A percentile compares a stretch with the other conserved stretches of the same genome.
Evolutionary conservation across 1,139 yeast genomes (phyloP).

Genomic region (Blastobotrys malaysiensis): DNA sequence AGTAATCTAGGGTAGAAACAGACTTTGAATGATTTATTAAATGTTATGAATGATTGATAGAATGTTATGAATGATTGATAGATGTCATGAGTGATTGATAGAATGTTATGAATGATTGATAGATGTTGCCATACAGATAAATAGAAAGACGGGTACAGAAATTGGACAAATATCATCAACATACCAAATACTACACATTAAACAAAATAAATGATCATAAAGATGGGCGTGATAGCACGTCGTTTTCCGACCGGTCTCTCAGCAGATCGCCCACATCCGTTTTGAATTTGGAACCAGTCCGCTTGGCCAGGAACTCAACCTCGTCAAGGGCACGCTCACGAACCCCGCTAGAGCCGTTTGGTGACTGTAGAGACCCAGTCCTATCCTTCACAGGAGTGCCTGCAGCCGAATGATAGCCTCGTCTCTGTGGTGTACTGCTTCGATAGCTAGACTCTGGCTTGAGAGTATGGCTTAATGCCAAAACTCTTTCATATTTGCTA

Average conservation of each 20-base stretch:
- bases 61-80: too few species aligned
- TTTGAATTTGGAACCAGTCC: slow-evolving; percentile 15
- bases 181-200: too few species aligned
- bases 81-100: too few species aligned
- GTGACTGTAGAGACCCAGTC: slow-evolving; percentile 1
- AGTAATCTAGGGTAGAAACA: too few species aligned
- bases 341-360: background rate
- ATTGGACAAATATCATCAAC: too few species aligned
- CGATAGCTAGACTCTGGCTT: background rate
- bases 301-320: slow-evolving; percentile 15
- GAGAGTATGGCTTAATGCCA: background rate
- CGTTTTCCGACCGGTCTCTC: slow-evolving; percentile 10
- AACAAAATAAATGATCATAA: background rate
- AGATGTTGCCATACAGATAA: too few species aligned
- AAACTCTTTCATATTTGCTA: background rate
- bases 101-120: too few species aligned
- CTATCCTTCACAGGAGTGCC: slow-evolving; percentile 4
- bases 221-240: slow-evolving; percentile 5
- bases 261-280: slow-evolving; percentile 13
- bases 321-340: slow-evolving; percentile 16
- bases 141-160: too few species aligned
- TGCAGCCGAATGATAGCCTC: background rate
- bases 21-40: too few species aligned
- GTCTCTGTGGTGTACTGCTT: background rate
- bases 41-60: too few species aligned